Conservation (phyloP, 2,329 filamentous ascomycete species). For the Cladosporium sp. region DNA sequence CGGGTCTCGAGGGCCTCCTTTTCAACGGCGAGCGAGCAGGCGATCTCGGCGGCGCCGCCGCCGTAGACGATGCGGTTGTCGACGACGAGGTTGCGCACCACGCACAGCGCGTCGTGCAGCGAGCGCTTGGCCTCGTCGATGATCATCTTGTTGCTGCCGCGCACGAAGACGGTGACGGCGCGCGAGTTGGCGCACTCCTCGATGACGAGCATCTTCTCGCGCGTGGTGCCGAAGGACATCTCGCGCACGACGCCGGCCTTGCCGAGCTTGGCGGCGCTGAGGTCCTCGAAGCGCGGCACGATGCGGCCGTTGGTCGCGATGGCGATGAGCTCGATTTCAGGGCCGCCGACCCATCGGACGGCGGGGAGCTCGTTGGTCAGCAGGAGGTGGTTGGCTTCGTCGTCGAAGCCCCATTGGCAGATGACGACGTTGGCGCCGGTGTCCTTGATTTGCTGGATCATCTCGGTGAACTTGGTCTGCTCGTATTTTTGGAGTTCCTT, state of each 20-base stretch:
- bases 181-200: conserved; percentile 98
- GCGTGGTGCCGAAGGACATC: conserved; percentile 94
- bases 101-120: conserved; percentile 93
- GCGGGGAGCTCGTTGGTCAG: conserved; percentile 95
- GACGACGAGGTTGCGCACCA: conserved; percentile 90
- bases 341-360: conserved; percentile 95
- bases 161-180: conserved; percentile 92
- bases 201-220: conserved; percentile 99
- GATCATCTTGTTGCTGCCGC: conserved; percentile 99
- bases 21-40: conserved; percentile 93
- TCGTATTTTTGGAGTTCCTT: conserved; percentile 97
- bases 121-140: conserved; percentile 99
- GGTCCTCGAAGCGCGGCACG: conserved; percentile 93
- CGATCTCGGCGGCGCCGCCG: conserved; percentile 93
- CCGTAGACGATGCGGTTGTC: conserved; percentile 98
- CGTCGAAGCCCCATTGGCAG: conserved; percentile 99
- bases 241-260: conserved; percentile 85
- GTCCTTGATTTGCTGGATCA: conserved; percentile 98
- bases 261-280: conserved; percentile 86
- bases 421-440: conserved; percentile 96
- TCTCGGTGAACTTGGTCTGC: conserved; percentile 92
- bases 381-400: conserved; percentile 95
- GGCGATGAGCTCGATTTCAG: conserved; percentile 96
- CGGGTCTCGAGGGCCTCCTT: conserved; percentile 86
- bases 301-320: conserved; percentile 98